Evolutionary conservation across 2,329 filamentous ascomycete species (phyloP), one percentile per base, ranked within the genome.

Genomic region (Talaromyces albobiverticillius): DNA sequence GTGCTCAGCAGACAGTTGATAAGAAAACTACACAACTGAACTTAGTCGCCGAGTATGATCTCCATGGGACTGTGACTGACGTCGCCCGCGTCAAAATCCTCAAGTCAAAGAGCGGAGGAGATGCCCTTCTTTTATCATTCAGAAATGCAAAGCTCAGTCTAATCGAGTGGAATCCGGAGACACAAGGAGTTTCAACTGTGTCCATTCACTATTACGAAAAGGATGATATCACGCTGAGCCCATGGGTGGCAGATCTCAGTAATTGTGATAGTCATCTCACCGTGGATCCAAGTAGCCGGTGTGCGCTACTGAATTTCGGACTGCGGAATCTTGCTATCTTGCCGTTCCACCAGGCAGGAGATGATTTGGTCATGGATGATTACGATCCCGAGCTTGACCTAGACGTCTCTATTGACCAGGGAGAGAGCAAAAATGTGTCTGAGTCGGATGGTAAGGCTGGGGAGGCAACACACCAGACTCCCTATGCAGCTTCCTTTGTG

Each of bases 191-290:
- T 63, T 86, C 87, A 63, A 97, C 93, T 51, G 84, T 94, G 59
- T 97, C 93, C 49, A 93, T 99, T 64, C 94, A 99, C 76, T 97
- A 92, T 79, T 99, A 97, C 74, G 94, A 99, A 71, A 89, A 94
- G 69, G 92, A 96, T 67, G 92, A 96, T 67, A 78, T 93, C 58
- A 84, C 88, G 61, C 85, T 87, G 51, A 88, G 84, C 59, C 92
- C 93, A 0, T 96, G 91, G 87, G 85, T 88, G 48, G 82, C 87
- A 50, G 82, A 87, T 53, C 76, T 95, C 64, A 84, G 83, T 67
- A 83, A 88, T 59, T 90, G 87, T 68, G 82, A 85, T 71, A 96
- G 88, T 70, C 88, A 89, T 64, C 78, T 99, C 64, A 88, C 87
- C 47, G 89, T 93, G 56, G 94, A 99, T 66, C 93, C 94, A 2